Evolutionary conservation across 1,139 yeast genomes (phyloP).

Genomic region (Nakaseomyces nivariensis): DNA sequence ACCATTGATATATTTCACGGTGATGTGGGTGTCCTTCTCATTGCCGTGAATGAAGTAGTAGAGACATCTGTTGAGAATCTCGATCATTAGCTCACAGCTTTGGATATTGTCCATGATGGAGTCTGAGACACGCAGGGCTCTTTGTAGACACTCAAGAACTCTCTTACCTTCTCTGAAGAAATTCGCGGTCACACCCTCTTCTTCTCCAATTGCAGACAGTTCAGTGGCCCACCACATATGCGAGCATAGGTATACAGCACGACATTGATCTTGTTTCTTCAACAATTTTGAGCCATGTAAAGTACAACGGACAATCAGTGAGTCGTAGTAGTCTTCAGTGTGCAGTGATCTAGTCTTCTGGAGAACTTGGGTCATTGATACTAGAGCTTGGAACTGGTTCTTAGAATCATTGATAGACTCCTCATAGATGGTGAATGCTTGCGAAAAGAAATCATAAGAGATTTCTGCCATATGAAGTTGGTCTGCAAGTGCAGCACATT

Average conservation of each 20-base stretch:
- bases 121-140: slow-evolving; percentile 83
- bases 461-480: slow-evolving; percentile 54
- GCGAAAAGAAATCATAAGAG: slow-evolving; percentile 83
- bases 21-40: slow-evolving; percentile 57
- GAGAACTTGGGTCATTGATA: slow-evolving; percentile 54
- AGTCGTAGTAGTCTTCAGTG: slow-evolving; percentile 43
- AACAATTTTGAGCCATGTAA: slow-evolving; percentile 79
- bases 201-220: slow-evolving; percentile 39
- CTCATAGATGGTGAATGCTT: slow-evolving; percentile 80
- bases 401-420: slow-evolving; percentile 62
- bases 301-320: slow-evolving; percentile 74
- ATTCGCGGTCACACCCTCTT: slow-evolving; percentile 33
- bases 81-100: slow-evolving; percentile 78
- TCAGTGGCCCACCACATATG: slow-evolving; percentile 94
- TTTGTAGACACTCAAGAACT: slow-evolving; percentile 58
- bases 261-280: slow-evolving; percentile 89
- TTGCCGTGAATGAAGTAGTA: slow-evolving; percentile 82
- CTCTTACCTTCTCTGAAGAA: slow-evolving; percentile 42
- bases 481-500: slow-evolving; percentile 64
- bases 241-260: slow-evolving; percentile 78
- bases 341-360: slow-evolving; percentile 30
- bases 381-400: slow-evolving; percentile 38
- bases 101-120: slow-evolving; percentile 53
- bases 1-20: slow-evolving; percentile 71
- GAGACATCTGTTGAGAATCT: slow-evolving; percentile 74